Evolutionary conservation across 257 asterid species (phyloP).

Genomic region (Craterostigma plantagineum): DNA sequence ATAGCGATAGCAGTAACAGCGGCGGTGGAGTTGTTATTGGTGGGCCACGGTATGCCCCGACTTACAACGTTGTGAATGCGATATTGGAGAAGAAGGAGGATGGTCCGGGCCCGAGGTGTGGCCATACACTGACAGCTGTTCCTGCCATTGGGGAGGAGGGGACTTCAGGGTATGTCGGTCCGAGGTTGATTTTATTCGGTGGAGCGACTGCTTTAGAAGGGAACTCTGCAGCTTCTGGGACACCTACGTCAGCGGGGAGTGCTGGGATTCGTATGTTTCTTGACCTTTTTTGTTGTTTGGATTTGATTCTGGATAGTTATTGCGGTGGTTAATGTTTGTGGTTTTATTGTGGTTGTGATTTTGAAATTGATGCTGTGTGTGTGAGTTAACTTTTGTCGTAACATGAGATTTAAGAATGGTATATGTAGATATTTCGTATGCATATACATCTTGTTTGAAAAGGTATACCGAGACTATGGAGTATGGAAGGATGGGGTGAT

Average conservation of each 20-base stretch:
- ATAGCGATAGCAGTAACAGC: slow-evolving; percentile 11
- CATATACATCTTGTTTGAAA: no score
- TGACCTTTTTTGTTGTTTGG: background rate
- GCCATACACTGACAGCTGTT: slow-evolving; percentile 91
- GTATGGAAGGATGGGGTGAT: no score
- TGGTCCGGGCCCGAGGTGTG: slow-evolving; percentile 95
- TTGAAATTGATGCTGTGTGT: no score
- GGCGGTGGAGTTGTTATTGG: slow-evolving; percentile 12
- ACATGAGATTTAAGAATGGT: no score
- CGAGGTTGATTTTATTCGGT: slow-evolving; percentile 79
- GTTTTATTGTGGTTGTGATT: no score
- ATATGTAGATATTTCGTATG: no score
- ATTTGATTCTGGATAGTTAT: no score
- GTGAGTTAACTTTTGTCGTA: no score
- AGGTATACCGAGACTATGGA: no score
- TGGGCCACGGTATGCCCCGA: slow-evolving; percentile 90
- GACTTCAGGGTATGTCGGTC: slow-evolving; percentile 61
- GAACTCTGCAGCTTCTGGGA: slow-evolving; percentile 73
- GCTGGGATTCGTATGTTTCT: slow-evolving; percentile 82
- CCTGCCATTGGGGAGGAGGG: slow-evolving; percentile 98
- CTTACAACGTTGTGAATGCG: slow-evolving; percentile 53
- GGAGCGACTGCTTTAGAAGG: slow-evolving; percentile 99
- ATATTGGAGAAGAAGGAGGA: slow-evolving; percentile 79
- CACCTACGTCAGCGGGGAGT: slow-evolving; percentile 99
- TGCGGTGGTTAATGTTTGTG: no score